These are phyloP conservation scores for Botrytis byssoidea DNA, from an alignment of 2,329 filamentous ascomycete genomes.

Conservation along the genomic window DNA sequence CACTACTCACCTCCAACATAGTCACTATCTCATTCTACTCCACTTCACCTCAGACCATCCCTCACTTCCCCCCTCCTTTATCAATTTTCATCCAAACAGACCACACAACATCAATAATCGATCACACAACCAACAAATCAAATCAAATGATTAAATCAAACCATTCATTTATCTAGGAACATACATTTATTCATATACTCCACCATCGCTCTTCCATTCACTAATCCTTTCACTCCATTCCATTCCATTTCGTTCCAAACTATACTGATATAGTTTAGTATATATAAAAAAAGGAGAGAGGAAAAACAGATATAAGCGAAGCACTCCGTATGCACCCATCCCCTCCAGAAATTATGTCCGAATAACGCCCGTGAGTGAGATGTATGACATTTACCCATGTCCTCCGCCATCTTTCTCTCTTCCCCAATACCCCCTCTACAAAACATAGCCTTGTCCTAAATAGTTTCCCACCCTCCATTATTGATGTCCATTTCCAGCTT, in stretches of 20 bases:
- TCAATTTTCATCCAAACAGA: too few species aligned
- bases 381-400: background rate
- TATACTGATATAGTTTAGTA: background rate
- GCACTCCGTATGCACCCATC: background rate
- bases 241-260: background rate
- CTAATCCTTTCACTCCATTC: background rate
- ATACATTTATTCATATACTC: background rate
- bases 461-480: slow-evolving; percentile 96
- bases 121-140: background rate
- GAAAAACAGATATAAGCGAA: background rate
- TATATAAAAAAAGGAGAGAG: background rate
- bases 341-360: background rate
- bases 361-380: background rate
- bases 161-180: background rate
- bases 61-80: too few species aligned
- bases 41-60: too few species aligned
- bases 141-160: background rate
- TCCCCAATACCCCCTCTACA: background rate
- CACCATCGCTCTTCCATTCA: background rate
- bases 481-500: slow-evolving; percentile 95
- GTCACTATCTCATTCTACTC: too few species aligned
- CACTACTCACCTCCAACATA: too few species aligned
- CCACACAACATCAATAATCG: background rate
- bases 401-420: too few species aligned
- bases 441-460: slow-evolving; percentile 32